Base-by-base conservation (phyloP, 1,284 basidiomycete species). In the Phylloboletellus chloephorus region DNA sequence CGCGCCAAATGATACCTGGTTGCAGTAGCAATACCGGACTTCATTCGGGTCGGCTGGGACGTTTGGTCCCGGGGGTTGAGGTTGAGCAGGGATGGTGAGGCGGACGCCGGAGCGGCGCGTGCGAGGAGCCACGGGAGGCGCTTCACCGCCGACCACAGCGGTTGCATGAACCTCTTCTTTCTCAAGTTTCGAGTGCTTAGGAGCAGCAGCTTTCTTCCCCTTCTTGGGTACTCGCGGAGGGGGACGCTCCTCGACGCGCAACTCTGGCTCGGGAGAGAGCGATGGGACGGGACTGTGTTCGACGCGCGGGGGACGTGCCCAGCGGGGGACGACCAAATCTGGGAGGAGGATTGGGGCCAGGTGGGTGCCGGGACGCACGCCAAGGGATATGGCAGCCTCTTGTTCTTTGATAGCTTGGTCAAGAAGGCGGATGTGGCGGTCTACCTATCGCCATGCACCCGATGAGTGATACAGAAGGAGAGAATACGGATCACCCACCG, bases 341-440 rank as follows among this genome's bases (percentile, higher is more conserved):
- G 79, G 77, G 23, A 83, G 70, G 42, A 76, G 66, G 35, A 76
- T 71, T 11, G 72, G 70, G 5, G 75, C 67, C 1, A 74, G 65
- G 45, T 76, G 72, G 3, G 71, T 72, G 15, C 76, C 74, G 19
- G 74, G 68, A 15, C 72, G 68, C 24, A 70, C 63, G 12, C 74
- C 79, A 16, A 75, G 63, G 23, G 73, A 70, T 28, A 84, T 68
- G 9, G 73, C 68, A 15, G 72, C 68, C 56, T 85, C 78, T 54
- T 85, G 81, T 49, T 87, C 83, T 46, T 76, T 76, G 46, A 88
- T 84, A 19, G 79, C 78, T 52, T 83, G 78, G 46, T 86, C 81
- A 9, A 88, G 64, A 39, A 83, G 68, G n/a, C 79, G 74, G 17
- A 82, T 77, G 52, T 87, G 81, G 33, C 83, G 69, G 46, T 84